phyloP scores from a whole-genome alignment of 352 stramenopile species.

The Globisporangium orthogonon region DNA sequence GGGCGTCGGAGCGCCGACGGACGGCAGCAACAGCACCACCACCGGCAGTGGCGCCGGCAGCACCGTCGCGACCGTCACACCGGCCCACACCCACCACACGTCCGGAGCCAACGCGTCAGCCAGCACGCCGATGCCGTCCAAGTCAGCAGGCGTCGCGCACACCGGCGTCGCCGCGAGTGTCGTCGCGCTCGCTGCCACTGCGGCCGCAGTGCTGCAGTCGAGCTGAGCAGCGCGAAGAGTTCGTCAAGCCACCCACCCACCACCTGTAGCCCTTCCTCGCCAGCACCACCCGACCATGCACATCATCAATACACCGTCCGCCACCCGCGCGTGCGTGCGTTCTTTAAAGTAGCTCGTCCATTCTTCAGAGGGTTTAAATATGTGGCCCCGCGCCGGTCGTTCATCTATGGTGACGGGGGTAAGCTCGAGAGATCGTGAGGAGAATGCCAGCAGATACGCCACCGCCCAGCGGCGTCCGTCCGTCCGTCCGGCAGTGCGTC shows the following conservation, averaged over 20 bases:
- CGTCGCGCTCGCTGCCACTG: slow-evolving; percentile 19
- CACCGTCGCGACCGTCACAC: slow-evolving; percentile 2
- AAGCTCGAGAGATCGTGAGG: not conserved
- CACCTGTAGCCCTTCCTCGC: no score
- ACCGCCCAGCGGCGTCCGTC: not conserved
- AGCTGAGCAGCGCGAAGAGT: no score
- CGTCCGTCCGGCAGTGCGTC: no score
- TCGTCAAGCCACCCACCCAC: no score
- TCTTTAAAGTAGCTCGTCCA: not conserved
- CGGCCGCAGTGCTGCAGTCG: slow-evolving; percentile 10
- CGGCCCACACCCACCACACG: slow-evolving; percentile 3
- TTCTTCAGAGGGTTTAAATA: slow-evolving; percentile 4
- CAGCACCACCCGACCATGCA: no score
- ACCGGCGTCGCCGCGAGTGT: slow-evolving; percentile 12
- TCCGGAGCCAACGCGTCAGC: slow-evolving; percentile 12
- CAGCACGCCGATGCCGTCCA: slow-evolving; percentile 9
- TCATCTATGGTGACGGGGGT: slow-evolving; percentile 2
- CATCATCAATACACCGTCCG: not conserved
- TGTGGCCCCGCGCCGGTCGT: not conserved
- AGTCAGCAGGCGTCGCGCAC: slow-evolving; percentile 1
- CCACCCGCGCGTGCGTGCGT: not conserved
- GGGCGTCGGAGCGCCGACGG: slow-evolving; percentile 6
- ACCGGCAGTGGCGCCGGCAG: slow-evolving; percentile 14
- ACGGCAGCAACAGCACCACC: slow-evolving; percentile 7
- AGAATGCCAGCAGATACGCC: slow-evolving; percentile 7